phyloP scores from a whole-genome alignment of 768 basidiomycete species.

The Leccinum ochraceum region DNA sequence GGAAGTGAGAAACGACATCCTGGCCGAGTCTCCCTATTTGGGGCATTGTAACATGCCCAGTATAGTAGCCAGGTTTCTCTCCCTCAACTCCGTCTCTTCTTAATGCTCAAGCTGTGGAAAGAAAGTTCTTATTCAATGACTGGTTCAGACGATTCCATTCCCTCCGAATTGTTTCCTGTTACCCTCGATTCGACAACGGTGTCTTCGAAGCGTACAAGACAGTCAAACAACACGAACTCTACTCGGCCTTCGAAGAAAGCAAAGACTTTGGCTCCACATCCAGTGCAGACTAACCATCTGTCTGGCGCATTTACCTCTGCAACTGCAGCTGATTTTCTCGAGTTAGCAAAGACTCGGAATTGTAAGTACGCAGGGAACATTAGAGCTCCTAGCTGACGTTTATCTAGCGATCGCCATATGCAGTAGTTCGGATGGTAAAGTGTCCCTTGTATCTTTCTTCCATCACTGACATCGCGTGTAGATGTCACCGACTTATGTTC shows the following conservation, averaged over 20 bases:
- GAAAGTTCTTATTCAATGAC: constrained; percentile 14
- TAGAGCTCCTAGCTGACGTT: constrained; percentile 1
- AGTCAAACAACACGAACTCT: constrained; percentile 2
- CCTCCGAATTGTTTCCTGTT: constrained; percentile 18
- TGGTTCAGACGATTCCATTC: constrained; percentile 20
- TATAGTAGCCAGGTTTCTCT: not conserved
- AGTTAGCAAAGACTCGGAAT: constrained; percentile 23
- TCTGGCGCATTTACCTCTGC: constrained; percentile 3
- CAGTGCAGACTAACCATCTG: not conserved
- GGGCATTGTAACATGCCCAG: not conserved
- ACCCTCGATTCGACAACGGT: constrained; percentile 4
- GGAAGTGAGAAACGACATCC: constrained; percentile 9
- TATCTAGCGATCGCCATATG: constrained; percentile 22
- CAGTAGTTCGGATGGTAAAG: constrained; percentile 22
- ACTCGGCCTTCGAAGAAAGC: constrained; percentile 13
- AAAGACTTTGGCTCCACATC: not conserved
- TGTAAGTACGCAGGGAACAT: constrained; percentile 14
- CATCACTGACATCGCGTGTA: constrained; percentile 9
- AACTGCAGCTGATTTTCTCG: constrained; percentile 15
- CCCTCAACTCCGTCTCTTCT: too few species aligned
- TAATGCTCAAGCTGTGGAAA: constrained; percentile 28
- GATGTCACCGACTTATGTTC: constrained; percentile 21
- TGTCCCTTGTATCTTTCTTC: not conserved
- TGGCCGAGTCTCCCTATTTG: constrained; percentile 7
- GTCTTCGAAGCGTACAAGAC: constrained; percentile 18